Evolutionary conservation across 2,329 filamentous ascomycete species (phyloP).

Genomic region (Stagonosporopsis vannaccii): DNA sequence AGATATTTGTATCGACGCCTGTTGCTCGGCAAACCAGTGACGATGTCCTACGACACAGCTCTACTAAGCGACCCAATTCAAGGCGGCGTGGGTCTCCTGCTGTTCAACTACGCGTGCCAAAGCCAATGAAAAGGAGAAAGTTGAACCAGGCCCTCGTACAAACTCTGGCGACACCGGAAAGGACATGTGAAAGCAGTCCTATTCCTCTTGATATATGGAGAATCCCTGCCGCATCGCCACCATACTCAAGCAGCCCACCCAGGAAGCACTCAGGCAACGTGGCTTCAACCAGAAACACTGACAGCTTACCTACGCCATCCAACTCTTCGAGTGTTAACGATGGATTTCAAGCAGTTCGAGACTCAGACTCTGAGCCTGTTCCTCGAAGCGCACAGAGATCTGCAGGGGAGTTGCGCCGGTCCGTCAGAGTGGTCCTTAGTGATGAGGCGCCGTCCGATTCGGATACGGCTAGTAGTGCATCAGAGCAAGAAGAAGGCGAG

Average conservation of each 20-base stretch:
- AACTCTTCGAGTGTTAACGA: conserved; percentile 41
- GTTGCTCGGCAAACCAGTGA: conserved; percentile 14
- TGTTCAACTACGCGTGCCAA: conserved; percentile 26
- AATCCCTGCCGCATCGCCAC: conserved; percentile 55
- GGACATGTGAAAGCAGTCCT: conserved; percentile 18
- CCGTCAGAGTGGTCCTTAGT: conserved; percentile 25
- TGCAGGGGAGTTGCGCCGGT: conserved; percentile 20
- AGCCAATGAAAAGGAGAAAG: conserved; percentile 32
- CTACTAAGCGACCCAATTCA: conserved; percentile 10
- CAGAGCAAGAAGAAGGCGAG: conserved; percentile 42
- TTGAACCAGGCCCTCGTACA: conserved; percentile 26
- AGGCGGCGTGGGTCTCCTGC: conserved; percentile 15
- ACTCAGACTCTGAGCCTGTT: conserved; percentile 34
- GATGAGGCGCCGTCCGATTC: conserved; percentile 30
- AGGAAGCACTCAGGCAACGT: conserved; percentile 13
- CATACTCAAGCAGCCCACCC: conserved; percentile 44
- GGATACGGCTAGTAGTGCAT: conserved; percentile 33
- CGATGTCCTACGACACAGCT: conserved; percentile 5
- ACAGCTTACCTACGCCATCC: conserved; percentile 42
- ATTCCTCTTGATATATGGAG: conserved; percentile 42
- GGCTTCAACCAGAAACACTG: conserved; percentile 13
- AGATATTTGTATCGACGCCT: conserved; percentile 37
- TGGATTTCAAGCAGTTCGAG: conserved; percentile 17
- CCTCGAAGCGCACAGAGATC: conserved; percentile 24
- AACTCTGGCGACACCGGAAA: conserved; percentile 10